Percentiles rank a stretch among this genome's conserved stretches.
phyloP scores from a whole-genome alignment of 148 eudicot genomes.

The Talinum fruticosum region DNA sequence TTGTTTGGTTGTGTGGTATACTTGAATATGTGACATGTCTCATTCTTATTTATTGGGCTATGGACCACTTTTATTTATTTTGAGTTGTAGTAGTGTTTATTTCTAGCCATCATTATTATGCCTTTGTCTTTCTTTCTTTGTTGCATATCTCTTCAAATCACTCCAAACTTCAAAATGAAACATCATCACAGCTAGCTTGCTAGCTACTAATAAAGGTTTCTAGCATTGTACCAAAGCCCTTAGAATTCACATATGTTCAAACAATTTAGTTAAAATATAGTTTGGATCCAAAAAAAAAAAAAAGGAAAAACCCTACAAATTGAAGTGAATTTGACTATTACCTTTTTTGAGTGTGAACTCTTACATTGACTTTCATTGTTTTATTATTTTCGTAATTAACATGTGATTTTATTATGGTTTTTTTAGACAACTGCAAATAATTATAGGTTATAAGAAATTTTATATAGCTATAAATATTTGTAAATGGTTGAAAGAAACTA shows the following conservation, averaged over 20 bases:
- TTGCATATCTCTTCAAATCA: conserved; percentile 15
- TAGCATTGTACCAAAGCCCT: conserved; percentile 5
- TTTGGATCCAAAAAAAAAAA: too few species aligned
- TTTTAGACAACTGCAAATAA: too few species aligned
- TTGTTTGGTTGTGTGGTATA: conserved; percentile 9
- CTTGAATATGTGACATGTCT: conserved; percentile 15
- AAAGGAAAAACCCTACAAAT: too few species aligned
- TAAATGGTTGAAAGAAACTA: too few species aligned
- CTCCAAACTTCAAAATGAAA: conserved; percentile 10
- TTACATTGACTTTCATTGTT: too few species aligned
- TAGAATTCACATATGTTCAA: not conserved
- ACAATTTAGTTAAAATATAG: too few species aligned
- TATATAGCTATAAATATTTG: too few species aligned
- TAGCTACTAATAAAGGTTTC: not conserved
- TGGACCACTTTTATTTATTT: conserved; percentile 14
- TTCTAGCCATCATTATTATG: not conserved
- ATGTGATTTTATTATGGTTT: too few species aligned
- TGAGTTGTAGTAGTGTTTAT: not conserved
- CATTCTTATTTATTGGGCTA: conserved; percentile 16
- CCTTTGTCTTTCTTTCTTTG: conserved; percentile 12
- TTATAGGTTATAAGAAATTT: too few species aligned
- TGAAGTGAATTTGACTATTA: too few species aligned
- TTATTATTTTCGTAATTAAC: too few species aligned
- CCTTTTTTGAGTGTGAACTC: too few species aligned
- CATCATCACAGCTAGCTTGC: conserved; percentile 15